Percentiles rank a stretch among this genome's conserved stretches.
phyloP scores from a whole-genome alignment of 2,329 filamentous ascomycete species.

The Cladosporium austrohemisphaericum region DNA sequence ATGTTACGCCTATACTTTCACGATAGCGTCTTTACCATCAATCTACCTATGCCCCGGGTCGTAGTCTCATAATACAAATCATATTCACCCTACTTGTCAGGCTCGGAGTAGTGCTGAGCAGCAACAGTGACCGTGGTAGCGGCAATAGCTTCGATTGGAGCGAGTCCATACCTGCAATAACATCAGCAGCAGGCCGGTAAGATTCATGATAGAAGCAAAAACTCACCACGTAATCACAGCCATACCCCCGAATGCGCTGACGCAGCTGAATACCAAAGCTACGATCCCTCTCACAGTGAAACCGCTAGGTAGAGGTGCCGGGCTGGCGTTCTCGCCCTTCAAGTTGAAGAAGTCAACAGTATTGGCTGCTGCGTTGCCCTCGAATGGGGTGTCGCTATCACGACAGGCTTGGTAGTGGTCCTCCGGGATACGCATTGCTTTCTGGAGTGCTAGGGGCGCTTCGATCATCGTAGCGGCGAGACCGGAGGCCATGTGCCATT shows the following conservation, averaged over 20 bases:
- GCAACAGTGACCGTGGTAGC: too few relatives aligned
- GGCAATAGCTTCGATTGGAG: too few relatives aligned
- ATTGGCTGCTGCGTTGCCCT: constrained; percentile 74
- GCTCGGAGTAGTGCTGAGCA: too few relatives aligned
- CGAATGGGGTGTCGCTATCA: constrained; percentile 47
- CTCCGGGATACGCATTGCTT: constrained; percentile 56
- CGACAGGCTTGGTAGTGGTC: constrained; percentile 61
- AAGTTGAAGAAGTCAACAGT: constrained; percentile 61
- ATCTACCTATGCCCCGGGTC: too few relatives aligned
- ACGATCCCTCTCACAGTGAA: constrained; percentile 70
- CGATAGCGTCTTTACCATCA: too few relatives aligned
- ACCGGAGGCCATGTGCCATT: constrained; percentile 50
- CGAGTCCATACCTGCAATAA: too few relatives aligned
- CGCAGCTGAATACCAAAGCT: constrained; percentile 67
- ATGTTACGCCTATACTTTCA: too few relatives aligned
- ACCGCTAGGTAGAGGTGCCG: constrained; percentile 58
- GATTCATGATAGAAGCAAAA: too few relatives aligned
- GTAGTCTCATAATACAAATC: too few relatives aligned
- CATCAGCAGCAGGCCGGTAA: too few relatives aligned
- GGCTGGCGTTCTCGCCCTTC: constrained; percentile 55
- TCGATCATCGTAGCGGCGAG: constrained; percentile 52
- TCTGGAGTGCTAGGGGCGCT: constrained; percentile 56
- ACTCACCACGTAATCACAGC: constrained; percentile 65
- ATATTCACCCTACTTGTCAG: too few relatives aligned
- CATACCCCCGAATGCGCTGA: constrained; percentile 67